phyloP scores from a whole-genome alignment of 306 rosid genomes.

The Vigna hirtella region DNA sequence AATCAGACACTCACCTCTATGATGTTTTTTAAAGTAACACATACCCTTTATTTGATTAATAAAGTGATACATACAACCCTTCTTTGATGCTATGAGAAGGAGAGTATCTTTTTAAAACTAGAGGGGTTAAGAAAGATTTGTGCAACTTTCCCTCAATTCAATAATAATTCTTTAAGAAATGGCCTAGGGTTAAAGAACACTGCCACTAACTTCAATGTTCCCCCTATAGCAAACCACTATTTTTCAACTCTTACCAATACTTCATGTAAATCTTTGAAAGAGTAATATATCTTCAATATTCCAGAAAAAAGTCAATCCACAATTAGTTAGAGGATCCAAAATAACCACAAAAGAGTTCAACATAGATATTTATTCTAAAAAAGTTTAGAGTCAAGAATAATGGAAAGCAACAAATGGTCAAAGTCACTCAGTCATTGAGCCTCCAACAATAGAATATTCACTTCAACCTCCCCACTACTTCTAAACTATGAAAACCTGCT shows the following conservation, averaged over 20 bases:
- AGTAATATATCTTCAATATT: conserved; percentile 16
- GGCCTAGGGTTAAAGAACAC: background rate
- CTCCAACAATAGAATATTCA: background rate
- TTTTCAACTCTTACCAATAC: background rate
- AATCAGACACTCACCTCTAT: no score
- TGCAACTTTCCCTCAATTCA: no score
- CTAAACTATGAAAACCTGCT: conserved; percentile 26
- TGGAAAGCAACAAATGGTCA: conserved; percentile 33
- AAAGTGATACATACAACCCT: background rate
- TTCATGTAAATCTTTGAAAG: conserved; percentile 1
- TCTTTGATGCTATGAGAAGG: background rate
- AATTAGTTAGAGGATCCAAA: background rate
- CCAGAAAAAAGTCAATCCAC: background rate
- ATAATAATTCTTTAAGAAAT: no score
- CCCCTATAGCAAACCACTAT: background rate
- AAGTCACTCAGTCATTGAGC: background rate
- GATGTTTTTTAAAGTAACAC: background rate
- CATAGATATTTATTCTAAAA: background rate
- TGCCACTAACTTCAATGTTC: background rate
- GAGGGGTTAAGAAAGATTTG: no score
- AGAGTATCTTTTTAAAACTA: background rate
- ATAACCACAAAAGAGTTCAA: conserved; percentile 22
- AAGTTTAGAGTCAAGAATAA: background rate
- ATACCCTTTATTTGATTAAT: no score
- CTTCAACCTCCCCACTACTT: conserved; percentile 8